phyloP scores from a whole-genome alignment of 306 rosid genomes.

The Coriaria nepalensis region DNA sequence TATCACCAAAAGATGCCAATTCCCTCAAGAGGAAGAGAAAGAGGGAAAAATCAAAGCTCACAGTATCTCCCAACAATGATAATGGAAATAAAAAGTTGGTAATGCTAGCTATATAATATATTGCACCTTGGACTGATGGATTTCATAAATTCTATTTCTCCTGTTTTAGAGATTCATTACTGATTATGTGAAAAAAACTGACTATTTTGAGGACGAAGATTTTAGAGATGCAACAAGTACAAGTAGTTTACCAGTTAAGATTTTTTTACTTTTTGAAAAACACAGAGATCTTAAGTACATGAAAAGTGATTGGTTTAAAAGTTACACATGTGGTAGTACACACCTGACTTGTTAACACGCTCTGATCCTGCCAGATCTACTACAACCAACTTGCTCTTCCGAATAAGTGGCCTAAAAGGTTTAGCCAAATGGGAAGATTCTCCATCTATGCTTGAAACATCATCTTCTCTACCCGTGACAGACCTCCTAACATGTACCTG shows the following conservation, averaged over 20 bases:
- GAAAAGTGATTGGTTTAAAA: background rate
- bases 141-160: no score
- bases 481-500: slow-evolving; percentile 89
- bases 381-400: slow-evolving; percentile 86
- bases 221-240: no score
- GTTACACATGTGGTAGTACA: slow-evolving; percentile 1
- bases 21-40: no score
- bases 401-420: slow-evolving; percentile 65
- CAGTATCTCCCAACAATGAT: background rate
- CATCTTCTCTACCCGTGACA: slow-evolving; percentile 50
- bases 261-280: no score
- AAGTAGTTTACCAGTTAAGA: no score
- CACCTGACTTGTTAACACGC: slow-evolving; percentile 95
- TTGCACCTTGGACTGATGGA: no score
- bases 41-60: background rate
- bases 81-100: no score
- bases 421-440: slow-evolving; percentile 57
- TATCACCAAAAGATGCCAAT: background rate
- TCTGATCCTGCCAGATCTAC: slow-evolving; percentile 99
- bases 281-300: no score
- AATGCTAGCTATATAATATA: no score
- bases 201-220: no score
- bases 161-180: no score
- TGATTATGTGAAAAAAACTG: no score
- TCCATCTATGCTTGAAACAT: slow-evolving; percentile 44